A percentile compares a stretch with the other conserved stretches of the same genome.
phyloP scores from a whole-genome alignment of 176 grass and related monocot species.

The Leersia perrieri region DNA sequence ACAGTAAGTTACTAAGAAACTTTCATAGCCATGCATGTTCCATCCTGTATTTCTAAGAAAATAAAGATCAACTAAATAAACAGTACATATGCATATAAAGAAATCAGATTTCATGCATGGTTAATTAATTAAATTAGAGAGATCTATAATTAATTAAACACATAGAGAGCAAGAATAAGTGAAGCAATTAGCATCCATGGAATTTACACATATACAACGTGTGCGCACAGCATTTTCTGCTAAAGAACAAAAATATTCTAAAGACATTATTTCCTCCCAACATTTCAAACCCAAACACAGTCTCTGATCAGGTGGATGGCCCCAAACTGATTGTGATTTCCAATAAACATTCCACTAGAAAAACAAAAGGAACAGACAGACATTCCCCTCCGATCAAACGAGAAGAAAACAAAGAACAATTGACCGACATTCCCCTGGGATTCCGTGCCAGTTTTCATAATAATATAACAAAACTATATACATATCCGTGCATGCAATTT shows the following conservation, averaged over 20 bases:
- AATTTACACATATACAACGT: background rate
- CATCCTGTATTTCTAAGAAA: background rate
- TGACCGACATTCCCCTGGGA: conserved; percentile 58
- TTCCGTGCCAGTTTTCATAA: background rate
- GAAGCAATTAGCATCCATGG: background rate
- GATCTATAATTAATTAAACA: background rate
- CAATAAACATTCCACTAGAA: conserved; percentile 39
- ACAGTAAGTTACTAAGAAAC: background rate
- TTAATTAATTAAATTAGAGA: background rate
- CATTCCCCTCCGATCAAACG: conserved; percentile 46
- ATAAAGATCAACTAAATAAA: background rate
- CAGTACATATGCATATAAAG: background rate
- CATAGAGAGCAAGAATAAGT: background rate
- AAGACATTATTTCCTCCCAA: background rate
- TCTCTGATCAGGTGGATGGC: conserved; percentile 41
- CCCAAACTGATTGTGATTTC: conserved; percentile 46
- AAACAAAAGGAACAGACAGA: conserved; percentile 39
- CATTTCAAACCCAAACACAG: conserved; percentile 32
- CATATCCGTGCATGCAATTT: conserved; percentile 27
- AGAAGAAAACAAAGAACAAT: conserved; percentile 53
- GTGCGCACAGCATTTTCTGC: background rate
- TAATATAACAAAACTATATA: conserved; percentile 14
- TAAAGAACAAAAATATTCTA: conserved; percentile 3
- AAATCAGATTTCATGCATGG: background rate
- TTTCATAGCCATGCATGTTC: background rate